Evolutionary conservation across 352 stramenopile species (phyloP).

Genomic region (Phytophthora sansomeana): DNA sequence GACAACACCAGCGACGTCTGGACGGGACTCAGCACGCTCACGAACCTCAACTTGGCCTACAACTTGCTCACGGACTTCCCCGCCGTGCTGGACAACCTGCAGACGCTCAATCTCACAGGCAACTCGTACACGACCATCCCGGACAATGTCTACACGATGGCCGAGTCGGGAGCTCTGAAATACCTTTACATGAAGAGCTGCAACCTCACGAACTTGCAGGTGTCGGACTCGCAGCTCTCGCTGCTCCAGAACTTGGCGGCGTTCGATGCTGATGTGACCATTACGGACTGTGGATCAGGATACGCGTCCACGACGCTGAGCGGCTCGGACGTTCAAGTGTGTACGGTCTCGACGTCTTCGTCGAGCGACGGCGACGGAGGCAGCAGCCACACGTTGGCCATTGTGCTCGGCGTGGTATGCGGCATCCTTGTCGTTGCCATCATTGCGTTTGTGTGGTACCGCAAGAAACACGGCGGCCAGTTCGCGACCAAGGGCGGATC

Average conservation of each 20-base stretch:
- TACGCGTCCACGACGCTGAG: slow-evolving; percentile 32
- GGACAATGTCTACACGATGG: slow-evolving; percentile 53
- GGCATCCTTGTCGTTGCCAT: slow-evolving; percentile 52
- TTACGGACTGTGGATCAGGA: slow-evolving; percentile 45
- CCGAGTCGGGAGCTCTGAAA: slow-evolving; percentile 44
- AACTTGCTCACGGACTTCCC: slow-evolving; percentile 59
- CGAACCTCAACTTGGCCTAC: slow-evolving; percentile 44
- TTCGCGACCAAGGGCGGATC: slow-evolving; percentile 41
- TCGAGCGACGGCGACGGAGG: slow-evolving; percentile 16
- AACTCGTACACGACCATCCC: slow-evolving; percentile 60
- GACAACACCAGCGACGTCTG: slow-evolving; percentile 41
- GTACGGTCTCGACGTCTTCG: slow-evolving; percentile 29
- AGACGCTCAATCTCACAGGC: slow-evolving; percentile 52
- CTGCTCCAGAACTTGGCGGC: slow-evolving; percentile 50
- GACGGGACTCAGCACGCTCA: slow-evolving; percentile 42
- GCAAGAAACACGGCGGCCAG: slow-evolving; percentile 42
- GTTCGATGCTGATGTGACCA: slow-evolving; percentile 55
- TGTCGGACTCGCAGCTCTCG: slow-evolving; percentile 46
- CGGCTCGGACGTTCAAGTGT: slow-evolving; percentile 39
- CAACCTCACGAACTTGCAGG: slow-evolving; percentile 66
- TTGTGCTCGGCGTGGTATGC: slow-evolving; percentile 53
- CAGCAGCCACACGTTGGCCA: slow-evolving; percentile 46
- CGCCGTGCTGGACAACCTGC: slow-evolving; percentile 38
- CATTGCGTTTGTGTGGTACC: slow-evolving; percentile 54
- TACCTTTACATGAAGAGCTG: slow-evolving; percentile 55